Evolutionary conservation across 129 eudicot genomes (phyloP).

Genomic region (Glebionis coronaria): DNA sequence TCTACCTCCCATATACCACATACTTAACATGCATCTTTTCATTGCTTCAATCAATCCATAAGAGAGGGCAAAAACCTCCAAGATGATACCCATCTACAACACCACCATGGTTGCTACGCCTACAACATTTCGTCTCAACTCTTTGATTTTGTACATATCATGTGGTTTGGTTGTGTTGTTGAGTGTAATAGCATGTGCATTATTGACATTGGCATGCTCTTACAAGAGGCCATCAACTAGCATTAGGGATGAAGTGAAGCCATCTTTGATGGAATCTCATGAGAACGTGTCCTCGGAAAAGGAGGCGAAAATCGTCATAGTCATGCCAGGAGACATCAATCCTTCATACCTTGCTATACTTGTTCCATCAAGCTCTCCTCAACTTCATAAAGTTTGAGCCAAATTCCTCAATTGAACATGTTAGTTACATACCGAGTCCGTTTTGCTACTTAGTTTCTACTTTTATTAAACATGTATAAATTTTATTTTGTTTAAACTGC

Average conservation of each 20-base stretch:
- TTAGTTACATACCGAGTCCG: too few relatives aligned
- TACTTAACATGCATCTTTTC: neutral
- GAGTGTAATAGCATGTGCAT: conserved; percentile 17
- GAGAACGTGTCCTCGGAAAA: conserved; percentile 20
- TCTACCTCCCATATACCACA: neutral
- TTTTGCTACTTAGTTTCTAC: too few relatives aligned
- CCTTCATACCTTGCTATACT: conserved; percentile 64
- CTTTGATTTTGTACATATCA: conserved; percentile 9
- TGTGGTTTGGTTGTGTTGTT: conserved; percentile 1
- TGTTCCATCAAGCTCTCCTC: conserved; percentile 15
- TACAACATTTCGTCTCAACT: conserved; percentile 5
- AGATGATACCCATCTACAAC: conserved; percentile 12
- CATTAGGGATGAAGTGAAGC: conserved; percentile 11
- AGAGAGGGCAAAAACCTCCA: neutral
- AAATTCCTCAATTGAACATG: neutral
- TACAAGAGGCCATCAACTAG: conserved; percentile 8
- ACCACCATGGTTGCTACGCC: conserved; percentile 7
- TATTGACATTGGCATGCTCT: conserved; percentile 14
- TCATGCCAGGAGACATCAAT: conserved; percentile 71
- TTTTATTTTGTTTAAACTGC: too few relatives aligned
- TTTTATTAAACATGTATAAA: too few relatives aligned
- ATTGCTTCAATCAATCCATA: neutral
- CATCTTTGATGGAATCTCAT: neutral
- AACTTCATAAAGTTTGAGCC: conserved; percentile 33
- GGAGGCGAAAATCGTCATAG: conserved; percentile 54